Evolutionary conservation across 2,329 filamentous ascomycete genomes (phyloP).

Genomic region (Fusarium clavum): DNA sequence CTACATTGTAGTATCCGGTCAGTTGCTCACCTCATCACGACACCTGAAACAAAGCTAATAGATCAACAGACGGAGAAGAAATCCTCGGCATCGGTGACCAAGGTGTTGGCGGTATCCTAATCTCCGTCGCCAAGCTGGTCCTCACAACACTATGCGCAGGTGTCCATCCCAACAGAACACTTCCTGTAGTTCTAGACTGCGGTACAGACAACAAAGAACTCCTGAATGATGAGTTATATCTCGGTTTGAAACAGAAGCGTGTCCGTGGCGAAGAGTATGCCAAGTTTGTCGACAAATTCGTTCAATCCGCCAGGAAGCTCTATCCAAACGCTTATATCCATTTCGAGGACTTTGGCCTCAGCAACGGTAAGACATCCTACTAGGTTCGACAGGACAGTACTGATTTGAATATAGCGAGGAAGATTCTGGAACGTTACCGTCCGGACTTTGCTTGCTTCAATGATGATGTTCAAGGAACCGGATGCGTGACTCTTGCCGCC

Average conservation of each 20-base stretch:
- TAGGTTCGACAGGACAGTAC: neutral
- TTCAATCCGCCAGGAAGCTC: slow-evolving; percentile 72
- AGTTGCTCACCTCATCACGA: slow-evolving; percentile 33
- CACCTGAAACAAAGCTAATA: neutral
- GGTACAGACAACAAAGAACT: slow-evolving; percentile 85
- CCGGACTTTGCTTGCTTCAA: slow-evolving; percentile 86
- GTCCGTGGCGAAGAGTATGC: slow-evolving; percentile 80
- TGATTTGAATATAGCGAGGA: slow-evolving; percentile 62
- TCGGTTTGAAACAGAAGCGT: slow-evolving; percentile 76
- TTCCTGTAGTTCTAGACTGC: slow-evolving; percentile 86
- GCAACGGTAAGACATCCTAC: slow-evolving; percentile 65
- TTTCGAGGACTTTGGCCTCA: slow-evolving; percentile 88
- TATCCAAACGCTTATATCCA: slow-evolving; percentile 88
- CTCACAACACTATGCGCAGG: slow-evolving; percentile 89
- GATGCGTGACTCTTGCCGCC: slow-evolving; percentile 86
- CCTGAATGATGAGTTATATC: slow-evolving; percentile 80
- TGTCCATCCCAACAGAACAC: slow-evolving; percentile 80
- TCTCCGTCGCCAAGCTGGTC: slow-evolving; percentile 84
- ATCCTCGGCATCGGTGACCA: slow-evolving; percentile 93
- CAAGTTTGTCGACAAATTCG: slow-evolving; percentile 79
- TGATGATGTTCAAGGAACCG: slow-evolving; percentile 90
- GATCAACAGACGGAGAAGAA: slow-evolving; percentile 65
- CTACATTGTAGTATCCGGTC: slow-evolving; percentile 87
- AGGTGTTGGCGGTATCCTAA: slow-evolving; percentile 85
- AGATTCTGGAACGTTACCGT: slow-evolving; percentile 81